Evolutionary conservation across 108 stramenopile genomes (phyloP), one percentile per base, ranked within the genome.

Genomic region (Nitzschia inconspicua): DNA sequence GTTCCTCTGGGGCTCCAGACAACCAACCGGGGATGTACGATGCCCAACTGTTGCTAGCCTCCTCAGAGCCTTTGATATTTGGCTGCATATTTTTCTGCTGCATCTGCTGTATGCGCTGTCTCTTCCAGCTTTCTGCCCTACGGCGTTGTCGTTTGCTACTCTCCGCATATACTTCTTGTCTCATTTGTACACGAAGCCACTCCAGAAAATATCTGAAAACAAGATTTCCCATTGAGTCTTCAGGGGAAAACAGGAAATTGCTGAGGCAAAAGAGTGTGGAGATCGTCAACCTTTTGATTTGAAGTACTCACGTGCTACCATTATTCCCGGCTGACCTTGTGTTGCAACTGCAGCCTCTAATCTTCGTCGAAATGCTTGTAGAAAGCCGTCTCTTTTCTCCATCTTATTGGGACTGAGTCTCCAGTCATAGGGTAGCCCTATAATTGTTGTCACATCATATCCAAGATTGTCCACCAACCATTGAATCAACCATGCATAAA

Each of bases 361-460:
- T 30, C 76, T 70, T 22, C 57, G 42, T 23, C 83, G 48, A 32
- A 59, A 83, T 52, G 70, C 47, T 16, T 76, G 76, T 32, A 86
- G 70, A 47, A 78, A 86, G 18, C 84, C 85, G 63, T 92, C 90
- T n/a, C 90, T 60, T 22, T 32, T 57, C 60, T 93, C 80, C 83
- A 93, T 79, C 26, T 75, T 77, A 56, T 83, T 74, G 3, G 88
- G 84, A 9, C 73, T 63, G 8, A 90, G 67, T 47, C 93, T 73
- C 93, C 93, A 94, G 69, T 94, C 93, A 66, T 88, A 94, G 4
- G 89, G 89, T 39, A 94, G 66, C 5, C 84, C 93, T 27, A 94
- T 58, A 26, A 94, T 79, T 37, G 76, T 85, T 6, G 75, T 70
- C 9, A 87, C 86, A 66, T 91, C 93, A 66, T 94, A 94, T 39